phyloP scores from a whole-genome alignment of 495 filamentous ascomycete species.

The Penicillium argentinense region DNA sequence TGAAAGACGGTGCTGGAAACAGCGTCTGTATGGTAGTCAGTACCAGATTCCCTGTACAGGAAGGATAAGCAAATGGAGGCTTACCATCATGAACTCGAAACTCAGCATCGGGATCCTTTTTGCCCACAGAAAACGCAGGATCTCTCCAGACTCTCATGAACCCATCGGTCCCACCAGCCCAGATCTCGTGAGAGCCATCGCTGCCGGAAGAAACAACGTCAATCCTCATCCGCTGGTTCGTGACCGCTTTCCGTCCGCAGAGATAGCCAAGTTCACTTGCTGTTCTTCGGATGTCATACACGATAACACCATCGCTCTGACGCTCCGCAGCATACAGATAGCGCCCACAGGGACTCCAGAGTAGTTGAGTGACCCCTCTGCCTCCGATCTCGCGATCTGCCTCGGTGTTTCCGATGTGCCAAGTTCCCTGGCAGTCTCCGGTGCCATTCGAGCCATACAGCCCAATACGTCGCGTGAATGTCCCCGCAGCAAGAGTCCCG shows the following conservation, averaged over 20 bases:
- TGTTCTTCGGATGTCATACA: conserved; percentile 82
- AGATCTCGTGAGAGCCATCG: conserved; percentile 66
- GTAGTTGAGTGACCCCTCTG: conserved; percentile 68
- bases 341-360: conserved; percentile 82
- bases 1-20: conserved; percentile 68
- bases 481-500: conserved; percentile 76
- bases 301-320: conserved; percentile 65
- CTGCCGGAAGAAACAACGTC: conserved; percentile 56
- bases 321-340: conserved; percentile 90
- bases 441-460: conserved; percentile 70
- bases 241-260: conserved; percentile 64
- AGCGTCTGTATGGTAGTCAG: conserved; percentile 41
- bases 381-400: conserved; percentile 54
- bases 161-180: conserved; percentile 84
- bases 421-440: conserved; percentile 68
- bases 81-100: conserved; percentile 58
- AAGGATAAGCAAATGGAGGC: not conserved
- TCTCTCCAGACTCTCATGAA: conserved; percentile 73
- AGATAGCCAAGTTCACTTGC: conserved; percentile 67
- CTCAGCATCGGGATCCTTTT: conserved; percentile 53
- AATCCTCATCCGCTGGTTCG: conserved; percentile 76
- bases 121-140: conserved; percentile 54
- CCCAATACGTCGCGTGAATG: conserved; percentile 72
- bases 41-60: not conserved
- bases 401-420: conserved; percentile 46